Base-by-base conservation (phyloP, 371 early-diverging fungal species). In the Saksenaea oblongispora region DNA sequence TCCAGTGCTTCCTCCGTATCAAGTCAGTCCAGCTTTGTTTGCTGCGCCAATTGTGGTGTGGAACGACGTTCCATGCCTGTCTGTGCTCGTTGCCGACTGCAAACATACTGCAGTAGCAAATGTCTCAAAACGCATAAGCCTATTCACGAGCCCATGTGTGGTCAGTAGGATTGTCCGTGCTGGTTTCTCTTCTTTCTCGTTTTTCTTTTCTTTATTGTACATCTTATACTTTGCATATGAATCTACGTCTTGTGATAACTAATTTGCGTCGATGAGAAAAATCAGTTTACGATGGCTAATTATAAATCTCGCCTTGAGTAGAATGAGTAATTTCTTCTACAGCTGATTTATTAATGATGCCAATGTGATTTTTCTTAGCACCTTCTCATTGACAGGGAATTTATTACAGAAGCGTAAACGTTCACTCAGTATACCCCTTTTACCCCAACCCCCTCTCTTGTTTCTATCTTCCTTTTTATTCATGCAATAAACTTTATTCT, bases 31-130 rank as follows among this genome's bases (percentile, higher is more conserved):
- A 47, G 51, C 22, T 47, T 11, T 22, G 51, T 47, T 0, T 22
- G 51, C 31, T 66, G 69, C 28, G 54, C 59, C 41, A 56, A 60
- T 17, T 70, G 71, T 44, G 58, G 61, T 17, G 41, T 60, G 5
- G 66, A 70, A 54, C 62, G 63, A 28, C 60, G 42, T 15, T 59
- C 60, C 17, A 70, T 70, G 71, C 71, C 71, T 7, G 71, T 70
- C 9, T 70, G 71, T 56, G 63, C 66, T 15, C 61, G 62, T 14
- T 70, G 71, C 34, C 62, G 60, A 60, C 35, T 59, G 10, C 71
- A 66, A 31, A 37, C 58, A 15, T 70, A 70, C n/a, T 70, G 71
- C 27, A 63, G 71, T 36, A 39, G 37, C 24, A 56, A 62, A n/a
- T 70, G 71, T 36, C 60, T 63, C 51, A 47, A 47, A 11, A 22